These are phyloP conservation scores for Anthracocystis setariae DNA, from an alignment of 1,284 basidiomycete species.

Conservation along the genomic window DNA sequence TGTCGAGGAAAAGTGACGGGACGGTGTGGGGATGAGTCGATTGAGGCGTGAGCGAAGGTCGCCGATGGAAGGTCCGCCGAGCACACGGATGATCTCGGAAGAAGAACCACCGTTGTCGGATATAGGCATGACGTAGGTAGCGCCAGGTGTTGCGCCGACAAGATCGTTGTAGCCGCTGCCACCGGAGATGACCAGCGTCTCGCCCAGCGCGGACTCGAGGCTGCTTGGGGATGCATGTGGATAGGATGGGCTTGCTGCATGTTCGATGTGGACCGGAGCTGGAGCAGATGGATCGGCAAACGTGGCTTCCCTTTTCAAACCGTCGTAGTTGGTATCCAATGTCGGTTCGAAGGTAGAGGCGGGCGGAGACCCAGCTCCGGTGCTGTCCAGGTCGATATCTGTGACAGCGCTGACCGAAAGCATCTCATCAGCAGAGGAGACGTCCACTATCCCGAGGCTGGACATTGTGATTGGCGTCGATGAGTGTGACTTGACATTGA, in stretches of 20 bases:
- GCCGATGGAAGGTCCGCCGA: conserved; percentile 64
- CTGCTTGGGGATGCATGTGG: background rate
- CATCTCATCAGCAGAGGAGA: conserved; percentile 10
- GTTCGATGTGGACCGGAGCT: background rate
- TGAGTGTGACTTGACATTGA: background rate
- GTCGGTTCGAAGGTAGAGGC: conserved; percentile 7
- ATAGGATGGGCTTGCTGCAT: conserved; percentile 2
- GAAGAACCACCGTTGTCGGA: conserved; percentile 76
- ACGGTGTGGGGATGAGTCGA: conserved; percentile 78
- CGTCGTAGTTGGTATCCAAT: background rate
- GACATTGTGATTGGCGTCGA: too few relatives aligned
- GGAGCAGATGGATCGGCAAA: too few relatives aligned
- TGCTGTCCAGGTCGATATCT: conserved; percentile 36
- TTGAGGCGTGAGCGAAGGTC: conserved; percentile 79
- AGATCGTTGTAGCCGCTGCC: conserved; percentile 72
- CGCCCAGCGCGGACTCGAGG: conserved; percentile 26
- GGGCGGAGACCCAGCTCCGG: conserved; percentile 34
- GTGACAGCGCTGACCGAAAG: conserved; percentile 12
- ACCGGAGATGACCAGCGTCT: conserved; percentile 70
- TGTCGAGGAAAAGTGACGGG: conserved; percentile 70
- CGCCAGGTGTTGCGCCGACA: conserved; percentile 70
- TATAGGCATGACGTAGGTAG: conserved; percentile 70
- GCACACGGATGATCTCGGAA: conserved; percentile 58
- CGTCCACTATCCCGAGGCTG: too few relatives aligned
- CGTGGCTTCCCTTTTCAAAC: background rate